Percentiles rank a stretch among this genome's conserved stretches.
Conservation (phyloP, 257 asterid genomes). For the Solanum sitiens region DNA sequence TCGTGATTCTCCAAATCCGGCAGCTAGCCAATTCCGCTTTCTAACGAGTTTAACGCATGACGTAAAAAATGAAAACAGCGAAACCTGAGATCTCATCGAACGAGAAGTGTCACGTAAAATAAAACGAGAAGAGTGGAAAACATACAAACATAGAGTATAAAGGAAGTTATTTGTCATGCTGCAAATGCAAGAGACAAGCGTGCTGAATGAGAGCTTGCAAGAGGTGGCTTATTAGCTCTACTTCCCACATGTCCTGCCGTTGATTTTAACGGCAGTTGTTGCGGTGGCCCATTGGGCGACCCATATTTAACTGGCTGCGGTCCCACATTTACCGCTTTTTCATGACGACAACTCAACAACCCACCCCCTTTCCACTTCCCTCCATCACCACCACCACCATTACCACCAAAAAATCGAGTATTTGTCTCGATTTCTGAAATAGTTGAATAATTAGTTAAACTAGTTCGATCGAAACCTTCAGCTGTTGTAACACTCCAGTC, state of each 20-base stretch:
- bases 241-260: slow-evolving; percentile 36
- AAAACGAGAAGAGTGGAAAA: neutral
- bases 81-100: no score
- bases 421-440: slow-evolving; percentile 41
- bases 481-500: slow-evolving; percentile 96
- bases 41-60: no score
- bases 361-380: slow-evolving; percentile 38
- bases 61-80: no score
- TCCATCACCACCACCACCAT: neutral
- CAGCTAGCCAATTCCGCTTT: no score
- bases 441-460: slow-evolving; percentile 44
- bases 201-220: slow-evolving; percentile 43
- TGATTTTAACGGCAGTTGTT: slow-evolving; percentile 8
- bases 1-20: rapidly evolving
- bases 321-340: slow-evolving; percentile 75
- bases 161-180: slow-evolving; percentile 22
- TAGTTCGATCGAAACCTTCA: slow-evolving; percentile 59
- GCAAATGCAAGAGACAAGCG: slow-evolving; percentile 77
- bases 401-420: slow-evolving; percentile 1
- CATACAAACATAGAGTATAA: neutral
- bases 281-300: neutral
- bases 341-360: slow-evolving; percentile 74
- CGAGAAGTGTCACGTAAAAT: rapidly evolving
- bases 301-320: slow-evolving; percentile 51
- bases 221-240: slow-evolving; percentile 37